Evolutionary conservation across 768 basidiomycete species (phyloP).

Genomic region (Lentinula raphanica): DNA sequence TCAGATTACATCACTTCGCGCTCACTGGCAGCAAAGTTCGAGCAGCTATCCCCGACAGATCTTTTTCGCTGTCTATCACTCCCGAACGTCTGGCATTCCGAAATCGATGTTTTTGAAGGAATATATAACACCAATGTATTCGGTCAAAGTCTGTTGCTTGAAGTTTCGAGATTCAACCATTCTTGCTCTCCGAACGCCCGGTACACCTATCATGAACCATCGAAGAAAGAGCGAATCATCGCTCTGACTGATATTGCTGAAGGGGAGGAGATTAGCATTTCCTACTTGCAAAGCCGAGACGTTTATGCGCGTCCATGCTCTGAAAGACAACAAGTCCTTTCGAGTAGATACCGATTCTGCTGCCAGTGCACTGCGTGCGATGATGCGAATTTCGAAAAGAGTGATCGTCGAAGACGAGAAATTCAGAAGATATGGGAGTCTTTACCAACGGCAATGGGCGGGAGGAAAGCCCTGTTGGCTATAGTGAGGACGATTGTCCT

Average conservation of each 20-base stretch:
- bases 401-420: constrained; percentile 16
- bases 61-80: not conserved
- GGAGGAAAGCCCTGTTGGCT: not conserved
- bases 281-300: constrained; percentile 15
- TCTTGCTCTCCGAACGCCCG: constrained; percentile 20
- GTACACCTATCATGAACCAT: constrained; percentile 15
- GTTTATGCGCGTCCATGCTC: constrained; percentile 16
- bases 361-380: constrained; percentile 15
- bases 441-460: not conserved
- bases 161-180: constrained; percentile 16
- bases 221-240: constrained; percentile 11
- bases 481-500: constrained; percentile 4
- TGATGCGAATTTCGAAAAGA: constrained; percentile 5
- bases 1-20: not conserved
- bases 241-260: constrained; percentile 15
- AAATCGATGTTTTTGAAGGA: constrained; percentile 3
- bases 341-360: constrained; percentile 10
- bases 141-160: constrained; percentile 6
- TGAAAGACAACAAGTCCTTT: constrained; percentile 8
- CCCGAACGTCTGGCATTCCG: not conserved
- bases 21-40: not conserved
- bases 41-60: not conserved
- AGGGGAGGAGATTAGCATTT: constrained; percentile 18
- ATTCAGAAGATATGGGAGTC: constrained; percentile 10
- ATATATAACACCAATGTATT: constrained; percentile 12